Evolutionary conservation across 2,329 filamentous ascomycete genomes (phyloP).

Genomic region (Scolecobasidium constrictum): DNA sequence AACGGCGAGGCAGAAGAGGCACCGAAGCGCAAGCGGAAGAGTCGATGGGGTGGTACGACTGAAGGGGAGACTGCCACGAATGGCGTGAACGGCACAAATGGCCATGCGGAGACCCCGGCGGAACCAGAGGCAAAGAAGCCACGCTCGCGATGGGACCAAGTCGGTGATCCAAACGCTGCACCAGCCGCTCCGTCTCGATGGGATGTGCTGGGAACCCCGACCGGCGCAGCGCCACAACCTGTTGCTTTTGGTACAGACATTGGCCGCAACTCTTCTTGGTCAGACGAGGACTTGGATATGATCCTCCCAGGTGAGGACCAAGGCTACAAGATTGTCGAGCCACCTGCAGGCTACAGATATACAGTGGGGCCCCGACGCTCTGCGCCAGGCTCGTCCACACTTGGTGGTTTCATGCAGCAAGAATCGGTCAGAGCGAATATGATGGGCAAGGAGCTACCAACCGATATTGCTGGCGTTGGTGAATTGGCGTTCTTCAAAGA

Average conservation of each 20-base stretch:
- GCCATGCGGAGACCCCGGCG: slow-evolving; percentile 56
- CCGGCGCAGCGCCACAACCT: slow-evolving; percentile 38
- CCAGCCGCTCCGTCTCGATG: slow-evolving; percentile 60
- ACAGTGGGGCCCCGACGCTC: slow-evolving; percentile 67
- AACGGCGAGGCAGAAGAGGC: slow-evolving; percentile 42
- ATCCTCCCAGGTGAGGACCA: slow-evolving; percentile 66
- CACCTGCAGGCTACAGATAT: slow-evolving; percentile 85
- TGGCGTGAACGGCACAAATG: slow-evolving; percentile 25
- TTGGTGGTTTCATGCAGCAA: slow-evolving; percentile 92
- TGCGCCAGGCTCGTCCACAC: slow-evolving; percentile 50
- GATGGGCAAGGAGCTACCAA: slow-evolving; percentile 82
- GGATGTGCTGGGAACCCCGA: slow-evolving; percentile 4
- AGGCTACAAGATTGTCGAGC: slow-evolving; percentile 84
- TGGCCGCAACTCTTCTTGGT: slow-evolving; percentile 57
- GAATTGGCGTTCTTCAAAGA: slow-evolving; percentile 97
- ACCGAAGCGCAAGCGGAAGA: slow-evolving; percentile 74
- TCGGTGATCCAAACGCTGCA: slow-evolving; percentile 45
- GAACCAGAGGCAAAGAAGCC: slow-evolving; percentile 42
- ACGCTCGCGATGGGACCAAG: slow-evolving; percentile 86
- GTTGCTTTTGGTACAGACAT: slow-evolving; percentile 73
- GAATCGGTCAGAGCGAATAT: slow-evolving; percentile 76
- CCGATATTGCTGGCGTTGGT: slow-evolving; percentile 89
- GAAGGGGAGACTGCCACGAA: slow-evolving; percentile 37
- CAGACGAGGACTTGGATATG: slow-evolving; percentile 82
- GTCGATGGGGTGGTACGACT: slow-evolving; percentile 82